Conservation (phyloP, 2,329 filamentous ascomycete species). For the Blastomyces parvus region DNA sequence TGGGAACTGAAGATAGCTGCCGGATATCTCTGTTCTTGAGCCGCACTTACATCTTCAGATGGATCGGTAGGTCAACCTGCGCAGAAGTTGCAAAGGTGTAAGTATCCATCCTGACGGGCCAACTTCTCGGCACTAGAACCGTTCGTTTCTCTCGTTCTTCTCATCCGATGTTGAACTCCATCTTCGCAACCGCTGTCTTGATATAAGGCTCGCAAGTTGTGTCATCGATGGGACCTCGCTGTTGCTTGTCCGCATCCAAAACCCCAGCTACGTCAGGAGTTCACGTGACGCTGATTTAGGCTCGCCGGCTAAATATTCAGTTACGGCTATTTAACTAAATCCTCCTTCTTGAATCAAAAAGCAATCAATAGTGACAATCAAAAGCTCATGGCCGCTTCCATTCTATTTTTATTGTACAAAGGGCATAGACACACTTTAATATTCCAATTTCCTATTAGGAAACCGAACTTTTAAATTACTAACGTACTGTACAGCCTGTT, state of each 20-base stretch:
- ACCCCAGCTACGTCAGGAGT: neutral
- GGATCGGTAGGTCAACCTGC: slow-evolving; percentile 63
- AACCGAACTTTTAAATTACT: neutral
- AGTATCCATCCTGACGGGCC: slow-evolving; percentile 55
- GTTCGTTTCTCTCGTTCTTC: neutral
- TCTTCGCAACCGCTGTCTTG: neutral
- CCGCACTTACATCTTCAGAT: slow-evolving; percentile 51
- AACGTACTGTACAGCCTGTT: neutral
- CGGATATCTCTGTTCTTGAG: slow-evolving; percentile 8
- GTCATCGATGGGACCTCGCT: no score
- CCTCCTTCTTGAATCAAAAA: no score
- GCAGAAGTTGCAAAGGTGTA: slow-evolving; percentile 92
- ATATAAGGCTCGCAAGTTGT: neutral
- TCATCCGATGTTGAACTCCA: neutral
- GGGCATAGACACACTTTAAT: neutral
- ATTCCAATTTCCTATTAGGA: neutral
- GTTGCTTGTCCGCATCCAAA: no score
- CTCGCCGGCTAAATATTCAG: no score
- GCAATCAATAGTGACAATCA: no score
- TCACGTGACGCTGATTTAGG: neutral
- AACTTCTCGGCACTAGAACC: neutral
- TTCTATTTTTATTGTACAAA: neutral
- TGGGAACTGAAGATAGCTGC: neutral
- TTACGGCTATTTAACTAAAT: no score
- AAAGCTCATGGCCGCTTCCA: neutral